Evolutionary conservation across 352 stramenopile species (phyloP), one percentile per base, ranked within the genome.

Genomic region (Phytophthora cryptogea): DNA sequence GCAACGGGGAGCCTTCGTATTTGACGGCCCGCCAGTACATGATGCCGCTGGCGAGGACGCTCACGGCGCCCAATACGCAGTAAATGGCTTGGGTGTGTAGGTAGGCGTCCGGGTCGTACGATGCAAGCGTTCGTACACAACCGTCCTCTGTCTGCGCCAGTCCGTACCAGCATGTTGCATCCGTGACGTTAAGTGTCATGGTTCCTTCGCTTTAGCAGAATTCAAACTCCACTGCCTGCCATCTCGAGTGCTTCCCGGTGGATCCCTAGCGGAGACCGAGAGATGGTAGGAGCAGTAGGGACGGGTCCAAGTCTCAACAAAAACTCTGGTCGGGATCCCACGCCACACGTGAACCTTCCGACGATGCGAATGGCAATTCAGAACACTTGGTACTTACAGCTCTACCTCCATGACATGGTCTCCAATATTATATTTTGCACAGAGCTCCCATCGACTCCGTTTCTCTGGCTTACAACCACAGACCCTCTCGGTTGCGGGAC

Each of bases 11-110:
- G 16, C 58, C 40, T n/a, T 61, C 55, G 33, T 63, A 52, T 27
- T 66, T 66, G 49, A 70, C 45, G 13, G 54, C 40, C 14, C 65
- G 65, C 17, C 47, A 73, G 54, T 70, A 73, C 54, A 69, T 47
- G n/a, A 52, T 13, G 6, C 49, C 54, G n/a, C 59, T 56, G 2
- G 60, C 65, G 23, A 59, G 4, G 17, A 54, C 65, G 16, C 59
- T 70, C 42, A 66, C 48, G 7, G 46, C 35, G 3, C 59, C 65
- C 44, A 73, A 27, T 5, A 9, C 40, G 41, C 57, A 64, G 54
- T 73, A 73, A 43, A 70, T 62, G 45, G 66, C 63, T 50, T 70
- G 65, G 32, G 35, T 54, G 26, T 28, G 54, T 10, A 73, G 28
- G 39, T 70, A 73, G 20, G 54, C 59, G 32, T 57, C 54, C 39